Evolutionary conservation across 176 grass and related monocot genomes (phyloP).

Genomic region (Panicum miliaceum): DNA sequence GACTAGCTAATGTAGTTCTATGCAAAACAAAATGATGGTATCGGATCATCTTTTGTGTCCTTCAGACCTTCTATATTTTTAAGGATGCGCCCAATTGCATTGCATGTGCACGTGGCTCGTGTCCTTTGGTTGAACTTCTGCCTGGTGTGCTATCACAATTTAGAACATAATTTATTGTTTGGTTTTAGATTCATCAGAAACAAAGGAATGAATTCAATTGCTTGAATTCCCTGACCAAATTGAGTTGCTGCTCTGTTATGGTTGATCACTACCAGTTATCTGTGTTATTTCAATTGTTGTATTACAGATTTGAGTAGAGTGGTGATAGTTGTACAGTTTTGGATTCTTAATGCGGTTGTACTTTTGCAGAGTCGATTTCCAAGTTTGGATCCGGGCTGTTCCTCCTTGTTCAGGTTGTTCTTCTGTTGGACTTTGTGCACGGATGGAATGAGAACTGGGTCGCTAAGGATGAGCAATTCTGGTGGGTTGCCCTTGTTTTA

Average conservation of each 20-base stretch:
- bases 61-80: neutral
- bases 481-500: slow-evolving; percentile 51
- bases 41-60: neutral
- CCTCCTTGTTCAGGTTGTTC: slow-evolving; percentile 97
- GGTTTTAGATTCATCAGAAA: neutral
- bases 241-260: neutral
- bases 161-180: neutral
- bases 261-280: neutral
- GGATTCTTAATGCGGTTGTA: neutral
- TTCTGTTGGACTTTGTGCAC: slow-evolving; percentile 94
- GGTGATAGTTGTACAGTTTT: neutral
- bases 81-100: neutral
- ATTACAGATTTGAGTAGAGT: neutral
- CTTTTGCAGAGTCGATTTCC: slow-evolving; percentile 83
- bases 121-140: neutral
- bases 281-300: slow-evolving; percentile 15
- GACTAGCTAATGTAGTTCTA: neutral
- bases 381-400: slow-evolving; percentile 98
- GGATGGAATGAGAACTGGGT: slow-evolving; percentile 99
- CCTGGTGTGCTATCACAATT: neutral
- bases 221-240: neutral
- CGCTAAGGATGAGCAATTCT: slow-evolving; percentile 93
- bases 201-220: no score
- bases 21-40: neutral
- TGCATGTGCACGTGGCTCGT: neutral